phyloP scores from a whole-genome alignment of 768 basidiomycete species.

The Rhodotorula graminis region DNA sequence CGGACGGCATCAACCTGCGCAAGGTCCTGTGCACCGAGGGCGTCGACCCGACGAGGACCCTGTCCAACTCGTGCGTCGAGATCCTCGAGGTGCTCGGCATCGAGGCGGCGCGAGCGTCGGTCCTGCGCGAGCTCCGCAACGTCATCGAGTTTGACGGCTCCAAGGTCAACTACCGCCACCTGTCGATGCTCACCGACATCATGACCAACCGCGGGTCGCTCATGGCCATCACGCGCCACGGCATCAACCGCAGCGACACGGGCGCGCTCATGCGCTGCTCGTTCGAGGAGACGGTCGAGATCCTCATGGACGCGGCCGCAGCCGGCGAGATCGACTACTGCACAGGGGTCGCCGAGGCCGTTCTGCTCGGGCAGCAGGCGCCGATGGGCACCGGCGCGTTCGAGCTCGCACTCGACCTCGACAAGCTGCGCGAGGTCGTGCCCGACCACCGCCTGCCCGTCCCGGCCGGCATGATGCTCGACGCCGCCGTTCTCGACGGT shows the following conservation, averaged over 20 bases:
- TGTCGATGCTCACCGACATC: constrained; percentile 90
- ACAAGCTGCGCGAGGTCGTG: constrained; percentile 97
- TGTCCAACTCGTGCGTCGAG: constrained; percentile 95
- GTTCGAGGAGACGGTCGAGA: constrained; percentile 99
- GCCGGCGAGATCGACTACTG: constrained; percentile 98
- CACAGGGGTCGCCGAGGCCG: constrained; percentile 97
- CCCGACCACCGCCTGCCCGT: constrained; percentile 90
- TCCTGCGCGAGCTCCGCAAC: constrained; percentile 85
- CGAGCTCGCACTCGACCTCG: constrained; percentile 90
- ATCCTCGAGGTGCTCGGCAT: constrained; percentile 92
- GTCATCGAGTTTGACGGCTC: constrained; percentile 99
- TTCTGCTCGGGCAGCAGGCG: constrained; percentile 98
- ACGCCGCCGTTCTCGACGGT: constrained; percentile 52
- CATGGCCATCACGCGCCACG: constrained; percentile 99
- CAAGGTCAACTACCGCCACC: constrained; percentile 96
- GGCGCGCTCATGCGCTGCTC: constrained; percentile 97
- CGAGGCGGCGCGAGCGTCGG: constrained; percentile 89
- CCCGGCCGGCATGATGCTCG: constrained; percentile 67
- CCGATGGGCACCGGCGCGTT: constrained; percentile 87
- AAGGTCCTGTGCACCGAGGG: constrained; percentile 92
- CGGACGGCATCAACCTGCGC: constrained; percentile 92
- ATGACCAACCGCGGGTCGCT: constrained; percentile 92
- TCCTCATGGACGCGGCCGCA: constrained; percentile 96
- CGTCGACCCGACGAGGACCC: constrained; percentile 86
- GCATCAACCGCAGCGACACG: constrained; percentile 98